Percentiles rank a stretch among this genome's conserved stretches.
Evolutionary conservation across 2,329 filamentous ascomycete genomes (phyloP).

Genomic region (Mollisiaceae sp.): DNA sequence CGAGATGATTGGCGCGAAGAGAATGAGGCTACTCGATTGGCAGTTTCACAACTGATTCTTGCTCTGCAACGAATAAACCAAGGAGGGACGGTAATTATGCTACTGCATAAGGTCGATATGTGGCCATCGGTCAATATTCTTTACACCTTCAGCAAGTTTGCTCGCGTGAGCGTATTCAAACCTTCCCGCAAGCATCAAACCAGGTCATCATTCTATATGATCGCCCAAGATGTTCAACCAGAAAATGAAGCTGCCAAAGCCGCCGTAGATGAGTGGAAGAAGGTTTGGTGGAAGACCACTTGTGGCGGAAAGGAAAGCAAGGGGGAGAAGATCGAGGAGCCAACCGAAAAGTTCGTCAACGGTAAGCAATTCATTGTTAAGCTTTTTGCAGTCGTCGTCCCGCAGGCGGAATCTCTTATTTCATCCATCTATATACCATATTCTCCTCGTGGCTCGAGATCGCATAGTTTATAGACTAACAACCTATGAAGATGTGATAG

Average conservation of each 20-base stretch:
- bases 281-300: conserved; percentile 29
- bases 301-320: conserved; percentile 25
- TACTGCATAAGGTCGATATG: conserved; percentile 25
- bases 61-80: conserved; percentile 27
- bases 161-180: conserved; percentile 25
- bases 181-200: conserved; percentile 23
- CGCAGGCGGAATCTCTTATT: too few species aligned
- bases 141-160: conserved; percentile 20
- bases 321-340: conserved; percentile 15
- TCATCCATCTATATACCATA: too few species aligned
- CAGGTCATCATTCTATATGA: conserved; percentile 30
- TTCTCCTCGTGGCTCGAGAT: too few species aligned
- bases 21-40: conserved; percentile 26
- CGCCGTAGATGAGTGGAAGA: conserved; percentile 28
- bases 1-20: conserved; percentile 24
- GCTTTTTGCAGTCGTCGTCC: too few species aligned
- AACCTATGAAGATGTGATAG: conserved; percentile 9
- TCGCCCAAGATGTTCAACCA: conserved; percentile 27
- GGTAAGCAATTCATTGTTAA: neutral
- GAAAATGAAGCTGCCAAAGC: conserved; percentile 15
- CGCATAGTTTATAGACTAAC: neutral
- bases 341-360: conserved; percentile 13
- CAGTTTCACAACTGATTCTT: conserved; percentile 30
- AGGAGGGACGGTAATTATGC: conserved; percentile 28
- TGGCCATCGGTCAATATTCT: conserved; percentile 21